These are phyloP conservation scores for Dioscorea dumetorum DNA, from an alignment of 106 monocot genomes.

Conservation along the genomic window DNA sequence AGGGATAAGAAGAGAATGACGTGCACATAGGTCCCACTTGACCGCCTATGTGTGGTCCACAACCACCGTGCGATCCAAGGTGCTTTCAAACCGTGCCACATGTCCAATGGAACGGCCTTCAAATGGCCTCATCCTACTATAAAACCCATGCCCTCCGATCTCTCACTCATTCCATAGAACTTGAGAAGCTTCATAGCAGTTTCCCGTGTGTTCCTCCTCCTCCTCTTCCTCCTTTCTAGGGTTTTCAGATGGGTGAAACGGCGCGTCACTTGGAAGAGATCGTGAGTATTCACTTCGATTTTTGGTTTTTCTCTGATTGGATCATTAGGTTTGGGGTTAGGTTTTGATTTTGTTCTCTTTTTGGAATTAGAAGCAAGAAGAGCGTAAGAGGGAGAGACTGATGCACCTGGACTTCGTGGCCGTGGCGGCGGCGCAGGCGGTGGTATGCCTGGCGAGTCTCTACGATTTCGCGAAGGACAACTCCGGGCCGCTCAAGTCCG, in stretches of 20 bases:
- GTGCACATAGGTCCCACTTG: too few species aligned
- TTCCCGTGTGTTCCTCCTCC: not conserved
- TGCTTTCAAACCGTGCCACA: too few species aligned
- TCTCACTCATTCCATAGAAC: too few species aligned
- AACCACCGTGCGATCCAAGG: too few species aligned
- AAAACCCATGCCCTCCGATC: too few species aligned
- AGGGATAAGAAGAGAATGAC: too few species aligned
- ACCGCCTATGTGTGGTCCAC: too few species aligned
- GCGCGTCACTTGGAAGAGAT: conserved; percentile 1
- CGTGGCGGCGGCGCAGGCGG: conserved; percentile 32
- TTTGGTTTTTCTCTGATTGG: not conserved
- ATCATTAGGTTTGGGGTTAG: not conserved
- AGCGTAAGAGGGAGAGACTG: conserved; percentile 14
- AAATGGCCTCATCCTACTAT: too few species aligned
- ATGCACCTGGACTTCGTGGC: conserved; percentile 49
- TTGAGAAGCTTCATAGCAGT: not conserved
- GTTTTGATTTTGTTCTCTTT: not conserved
- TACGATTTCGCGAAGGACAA: conserved; percentile 54
- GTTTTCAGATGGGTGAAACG: conserved; percentile 4
- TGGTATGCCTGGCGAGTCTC: conserved; percentile 30
- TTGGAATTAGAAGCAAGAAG: conserved; percentile 1
- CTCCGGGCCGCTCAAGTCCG: conserved; percentile 45
- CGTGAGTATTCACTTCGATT: not conserved
- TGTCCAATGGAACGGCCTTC: too few species aligned
- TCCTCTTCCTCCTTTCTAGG: too few species aligned